Conservation (phyloP, 352 stramenopile species). For the Phytopythium ostracodes region DNA sequence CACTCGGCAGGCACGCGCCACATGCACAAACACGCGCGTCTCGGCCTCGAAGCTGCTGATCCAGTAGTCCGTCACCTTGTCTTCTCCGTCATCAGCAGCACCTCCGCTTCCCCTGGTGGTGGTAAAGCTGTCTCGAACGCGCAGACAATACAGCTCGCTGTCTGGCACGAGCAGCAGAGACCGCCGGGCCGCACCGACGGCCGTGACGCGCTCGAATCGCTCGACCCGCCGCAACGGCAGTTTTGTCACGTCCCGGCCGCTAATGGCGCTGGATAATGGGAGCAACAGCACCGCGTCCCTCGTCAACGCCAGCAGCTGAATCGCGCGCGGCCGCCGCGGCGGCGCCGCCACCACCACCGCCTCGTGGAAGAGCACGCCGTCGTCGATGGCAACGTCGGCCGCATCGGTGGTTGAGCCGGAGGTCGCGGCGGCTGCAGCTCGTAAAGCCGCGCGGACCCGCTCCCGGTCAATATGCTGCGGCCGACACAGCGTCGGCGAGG, state of each 20-base stretch:
- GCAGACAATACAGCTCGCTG: conserved; percentile 52
- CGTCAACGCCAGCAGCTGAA: conserved; percentile 53
- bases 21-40: conserved; percentile 53
- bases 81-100: neutral
- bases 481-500: conserved; percentile 45
- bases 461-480: conserved; percentile 55
- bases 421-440: neutral
- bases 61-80: conserved; percentile 23
- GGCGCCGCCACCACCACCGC: conserved; percentile 36
- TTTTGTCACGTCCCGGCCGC: conserved; percentile 13
- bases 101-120: neutral
- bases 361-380: conserved; percentile 47
- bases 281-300: conserved; percentile 41
- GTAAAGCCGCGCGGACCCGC: conserved; percentile 36
- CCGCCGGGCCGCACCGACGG: conserved; percentile 29
- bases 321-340: conserved; percentile 13
- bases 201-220: conserved; percentile 32
- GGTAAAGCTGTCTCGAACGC: conserved; percentile 12
- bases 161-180: conserved; percentile 38
- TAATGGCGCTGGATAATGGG: conserved; percentile 25
- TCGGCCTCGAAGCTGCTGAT: conserved; percentile 62
- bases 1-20: conserved; percentile 28
- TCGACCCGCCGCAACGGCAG: conserved; percentile 25
- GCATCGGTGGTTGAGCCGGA: neutral
- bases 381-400: neutral